Evolutionary conservation across 139 green algal species (phyloP).

Genomic region (Chlorella sp.): DNA sequence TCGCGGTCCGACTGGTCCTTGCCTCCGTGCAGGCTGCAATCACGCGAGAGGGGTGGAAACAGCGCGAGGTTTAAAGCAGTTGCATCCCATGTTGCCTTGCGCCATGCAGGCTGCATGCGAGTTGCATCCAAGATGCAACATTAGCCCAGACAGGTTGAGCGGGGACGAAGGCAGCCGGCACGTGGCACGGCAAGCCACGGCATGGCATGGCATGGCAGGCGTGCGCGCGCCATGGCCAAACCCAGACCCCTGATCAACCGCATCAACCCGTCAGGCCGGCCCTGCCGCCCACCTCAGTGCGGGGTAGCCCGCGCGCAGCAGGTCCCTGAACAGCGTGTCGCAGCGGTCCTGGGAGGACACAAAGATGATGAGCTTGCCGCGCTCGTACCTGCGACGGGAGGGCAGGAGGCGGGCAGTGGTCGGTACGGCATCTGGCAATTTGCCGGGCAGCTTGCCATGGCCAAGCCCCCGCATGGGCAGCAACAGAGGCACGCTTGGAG

Average conservation of each 20-base stretch:
- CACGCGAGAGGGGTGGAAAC: no score
- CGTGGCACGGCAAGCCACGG: no score
- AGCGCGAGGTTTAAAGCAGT: no score
- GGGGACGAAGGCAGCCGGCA: background rate
- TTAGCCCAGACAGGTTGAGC: background rate
- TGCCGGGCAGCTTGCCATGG: no score
- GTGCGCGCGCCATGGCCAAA: no score
- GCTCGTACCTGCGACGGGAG: slow-evolving; percentile 63
- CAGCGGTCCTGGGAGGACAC: slow-evolving; percentile 92
- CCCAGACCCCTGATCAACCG: background rate
- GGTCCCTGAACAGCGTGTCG: slow-evolving; percentile 92
- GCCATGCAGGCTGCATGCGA: slow-evolving; percentile 91
- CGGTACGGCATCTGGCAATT: background rate
- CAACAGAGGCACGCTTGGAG: no score
- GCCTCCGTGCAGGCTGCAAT: slow-evolving; percentile 94
- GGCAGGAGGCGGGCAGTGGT: background rate
- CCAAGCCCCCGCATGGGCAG: no score
- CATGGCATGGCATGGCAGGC: no score
- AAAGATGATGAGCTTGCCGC: slow-evolving; percentile 90
- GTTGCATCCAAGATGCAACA: no score
- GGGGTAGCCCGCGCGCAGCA: slow-evolving; percentile 52
- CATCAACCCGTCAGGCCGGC: no score
- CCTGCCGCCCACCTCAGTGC: slow-evolving; percentile 25
- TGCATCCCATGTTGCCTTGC: no score
- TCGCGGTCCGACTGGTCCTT: slow-evolving; percentile 98